phyloP scores from a whole-genome alignment of 768 basidiomycete genomes.

The Phaeotremella fagi region DNA sequence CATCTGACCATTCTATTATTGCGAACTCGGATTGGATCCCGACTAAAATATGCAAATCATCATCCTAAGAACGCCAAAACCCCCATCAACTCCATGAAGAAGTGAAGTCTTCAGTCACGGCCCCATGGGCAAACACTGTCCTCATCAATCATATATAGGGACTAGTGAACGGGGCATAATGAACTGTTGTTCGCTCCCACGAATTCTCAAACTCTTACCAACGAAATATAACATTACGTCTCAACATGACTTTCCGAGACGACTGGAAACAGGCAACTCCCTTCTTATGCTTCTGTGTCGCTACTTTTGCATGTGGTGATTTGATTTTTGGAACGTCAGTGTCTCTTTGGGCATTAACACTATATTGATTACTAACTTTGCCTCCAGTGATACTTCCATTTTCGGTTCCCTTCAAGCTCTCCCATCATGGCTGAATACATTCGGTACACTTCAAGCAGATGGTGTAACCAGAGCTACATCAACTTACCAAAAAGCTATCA shows the following conservation, averaged over 20 bases:
- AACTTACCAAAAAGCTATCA: conserved; percentile 7
- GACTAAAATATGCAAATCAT: too few relatives aligned
- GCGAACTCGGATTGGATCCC: too few relatives aligned
- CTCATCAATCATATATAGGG: too few relatives aligned
- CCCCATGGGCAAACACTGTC: too few relatives aligned
- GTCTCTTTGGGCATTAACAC: background rate
- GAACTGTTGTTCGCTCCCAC: background rate
- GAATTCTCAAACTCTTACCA: background rate
- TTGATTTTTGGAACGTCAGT: conserved; percentile 18
- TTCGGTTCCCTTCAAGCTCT: conserved; percentile 25
- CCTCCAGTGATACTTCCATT: conserved; percentile 7
- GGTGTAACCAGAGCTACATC: conserved; percentile 6
- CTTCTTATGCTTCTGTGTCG: conserved; percentile 14
- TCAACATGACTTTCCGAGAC: background rate
- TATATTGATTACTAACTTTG: background rate
- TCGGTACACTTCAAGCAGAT: conserved; percentile 5
- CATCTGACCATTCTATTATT: too few relatives aligned
- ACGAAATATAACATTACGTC: too few relatives aligned
- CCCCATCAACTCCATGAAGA: too few relatives aligned
- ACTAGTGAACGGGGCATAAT: too few relatives aligned
- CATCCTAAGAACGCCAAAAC: too few relatives aligned
- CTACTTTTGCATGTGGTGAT: conserved; percentile 18
- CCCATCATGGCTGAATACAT: conserved; percentile 19
- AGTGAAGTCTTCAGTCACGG: too few relatives aligned
- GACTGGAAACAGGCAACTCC: conserved; percentile 20